These are phyloP conservation scores for Hypsizygus marmoreus DNA, from an alignment of 768 basidiomycete species.

Conservation along the genomic window DNA sequence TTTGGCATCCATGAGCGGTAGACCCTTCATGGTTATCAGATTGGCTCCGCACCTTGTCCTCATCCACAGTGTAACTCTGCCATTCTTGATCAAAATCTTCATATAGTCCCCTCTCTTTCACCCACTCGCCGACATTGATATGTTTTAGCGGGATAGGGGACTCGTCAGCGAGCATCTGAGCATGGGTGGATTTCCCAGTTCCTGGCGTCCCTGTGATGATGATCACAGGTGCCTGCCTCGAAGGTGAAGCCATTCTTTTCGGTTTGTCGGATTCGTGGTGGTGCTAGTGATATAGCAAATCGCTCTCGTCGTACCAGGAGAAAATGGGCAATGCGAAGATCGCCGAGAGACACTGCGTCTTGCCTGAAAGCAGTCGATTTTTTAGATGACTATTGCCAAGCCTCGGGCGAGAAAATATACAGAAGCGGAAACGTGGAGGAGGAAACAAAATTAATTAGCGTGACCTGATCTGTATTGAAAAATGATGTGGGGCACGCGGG, in stretches of 20 bases:
- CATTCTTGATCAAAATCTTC: conserved; percentile 92
- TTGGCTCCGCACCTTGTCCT: conserved; percentile 76
- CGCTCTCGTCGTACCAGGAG: too few relatives aligned
- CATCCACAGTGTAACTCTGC: conserved; percentile 92
- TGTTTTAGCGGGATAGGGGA: conserved; percentile 73
- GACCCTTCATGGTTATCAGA: neutral
- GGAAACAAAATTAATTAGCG: too few relatives aligned
- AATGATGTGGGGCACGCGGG: too few relatives aligned
- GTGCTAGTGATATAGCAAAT: neutral
- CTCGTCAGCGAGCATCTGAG: conserved; percentile 75
- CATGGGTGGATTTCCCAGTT: conserved; percentile 96
- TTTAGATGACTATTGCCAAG: neutral
- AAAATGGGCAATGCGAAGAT: too few relatives aligned
- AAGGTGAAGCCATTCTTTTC: conserved; percentile 13
- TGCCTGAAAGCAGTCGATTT: too few relatives aligned
- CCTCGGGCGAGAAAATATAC: neutral
- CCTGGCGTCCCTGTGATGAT: conserved; percentile 91
- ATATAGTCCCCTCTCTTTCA: conserved; percentile 82
- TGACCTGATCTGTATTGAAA: too few relatives aligned
- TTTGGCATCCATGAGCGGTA: conserved; percentile 4
- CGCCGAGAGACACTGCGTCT: too few relatives aligned
- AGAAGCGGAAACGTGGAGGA: too few relatives aligned
- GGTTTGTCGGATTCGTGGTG: neutral
- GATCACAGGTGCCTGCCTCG: conserved; percentile 56
- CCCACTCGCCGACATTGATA: conserved; percentile 88